Evolutionary conservation across 164 flowering plant genomes (phyloP).

Genomic region (Macadamia tetraphylla): DNA sequence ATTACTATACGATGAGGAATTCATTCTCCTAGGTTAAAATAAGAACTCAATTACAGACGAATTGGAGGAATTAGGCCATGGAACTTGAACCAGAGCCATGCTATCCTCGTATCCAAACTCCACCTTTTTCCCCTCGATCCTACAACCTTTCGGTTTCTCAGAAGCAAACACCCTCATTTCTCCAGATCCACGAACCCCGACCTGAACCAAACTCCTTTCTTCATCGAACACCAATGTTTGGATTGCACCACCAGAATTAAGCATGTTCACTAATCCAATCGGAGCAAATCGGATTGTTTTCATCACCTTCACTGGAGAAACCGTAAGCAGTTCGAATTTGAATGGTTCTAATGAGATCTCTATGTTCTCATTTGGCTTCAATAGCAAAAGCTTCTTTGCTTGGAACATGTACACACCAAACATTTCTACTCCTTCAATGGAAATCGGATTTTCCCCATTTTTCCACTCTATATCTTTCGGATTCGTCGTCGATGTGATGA

Average conservation of each 20-base stretch:
- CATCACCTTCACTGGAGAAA: constrained; percentile 50
- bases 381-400: constrained; percentile 44
- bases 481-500: constrained; percentile 30
- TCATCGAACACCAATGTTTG: constrained; percentile 32
- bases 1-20: too few relatives aligned
- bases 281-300: constrained; percentile 61
- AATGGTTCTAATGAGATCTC: constrained; percentile 63
- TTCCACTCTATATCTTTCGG: constrained; percentile 70
- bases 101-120: constrained; percentile 40
- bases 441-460: constrained; percentile 42
- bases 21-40: constrained; percentile 24
- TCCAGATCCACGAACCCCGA: constrained; percentile 66
- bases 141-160: constrained; percentile 41
- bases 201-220: constrained; percentile 19
- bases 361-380: constrained; percentile 31
- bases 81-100: constrained; percentile 57
- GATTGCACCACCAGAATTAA: constrained; percentile 76
- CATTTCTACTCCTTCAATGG: constrained; percentile 34
- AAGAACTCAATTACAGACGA: constrained; percentile 41
- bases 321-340: constrained; percentile 65
- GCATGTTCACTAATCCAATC: constrained; percentile 82
- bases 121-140: constrained; percentile 46
- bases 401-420: constrained; percentile 57
- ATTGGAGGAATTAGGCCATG: constrained; percentile 50
- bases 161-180: constrained; percentile 66